phyloP scores from a whole-genome alignment of 2,329 filamentous ascomycete species.

The Aspergillus sp. region DNA sequence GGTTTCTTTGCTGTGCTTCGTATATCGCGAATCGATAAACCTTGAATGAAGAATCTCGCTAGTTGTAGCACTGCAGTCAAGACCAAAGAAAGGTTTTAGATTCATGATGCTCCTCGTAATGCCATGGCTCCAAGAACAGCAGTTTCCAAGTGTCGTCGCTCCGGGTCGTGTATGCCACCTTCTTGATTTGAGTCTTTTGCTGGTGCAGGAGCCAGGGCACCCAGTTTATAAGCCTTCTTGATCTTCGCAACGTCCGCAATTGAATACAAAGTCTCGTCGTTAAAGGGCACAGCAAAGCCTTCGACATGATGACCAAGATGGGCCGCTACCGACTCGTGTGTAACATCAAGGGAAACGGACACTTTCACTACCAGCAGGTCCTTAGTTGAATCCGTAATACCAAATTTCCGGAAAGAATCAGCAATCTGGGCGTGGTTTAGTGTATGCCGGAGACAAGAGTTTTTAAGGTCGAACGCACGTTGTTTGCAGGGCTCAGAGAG shows the following conservation, averaged over 20 bases:
- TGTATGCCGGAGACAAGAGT: background rate
- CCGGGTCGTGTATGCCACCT: conserved; percentile 13
- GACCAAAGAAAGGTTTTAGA: no score
- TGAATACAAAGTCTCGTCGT: conserved; percentile 53
- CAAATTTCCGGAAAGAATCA: conserved; percentile 83
- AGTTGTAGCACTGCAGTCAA: background rate
- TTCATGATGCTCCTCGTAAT: conserved; percentile 51
- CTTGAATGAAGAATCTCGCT: background rate
- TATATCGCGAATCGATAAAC: no score
- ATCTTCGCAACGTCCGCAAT: conserved; percentile 61
- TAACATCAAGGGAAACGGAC: conserved; percentile 43
- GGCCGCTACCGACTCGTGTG: conserved; percentile 42
- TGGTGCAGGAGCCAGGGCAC: conserved; percentile 44
- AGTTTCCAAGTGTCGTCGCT: conserved; percentile 47
- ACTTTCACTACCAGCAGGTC: conserved; percentile 77
- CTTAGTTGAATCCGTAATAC: conserved; percentile 62
- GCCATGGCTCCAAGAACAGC: conserved; percentile 71
- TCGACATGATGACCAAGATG: conserved; percentile 58
- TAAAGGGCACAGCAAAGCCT: conserved; percentile 52
- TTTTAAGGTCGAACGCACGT: conserved; percentile 46
- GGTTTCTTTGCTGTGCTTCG: no score
- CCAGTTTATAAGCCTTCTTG: conserved; percentile 80
- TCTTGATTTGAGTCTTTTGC: conserved; percentile 11
- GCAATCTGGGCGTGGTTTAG: conserved; percentile 57
- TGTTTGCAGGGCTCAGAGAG: conserved; percentile 71